phyloP scores from a whole-genome alignment of 2,329 filamentous ascomycete genomes.

The Hypoxylon sp. region DNA sequence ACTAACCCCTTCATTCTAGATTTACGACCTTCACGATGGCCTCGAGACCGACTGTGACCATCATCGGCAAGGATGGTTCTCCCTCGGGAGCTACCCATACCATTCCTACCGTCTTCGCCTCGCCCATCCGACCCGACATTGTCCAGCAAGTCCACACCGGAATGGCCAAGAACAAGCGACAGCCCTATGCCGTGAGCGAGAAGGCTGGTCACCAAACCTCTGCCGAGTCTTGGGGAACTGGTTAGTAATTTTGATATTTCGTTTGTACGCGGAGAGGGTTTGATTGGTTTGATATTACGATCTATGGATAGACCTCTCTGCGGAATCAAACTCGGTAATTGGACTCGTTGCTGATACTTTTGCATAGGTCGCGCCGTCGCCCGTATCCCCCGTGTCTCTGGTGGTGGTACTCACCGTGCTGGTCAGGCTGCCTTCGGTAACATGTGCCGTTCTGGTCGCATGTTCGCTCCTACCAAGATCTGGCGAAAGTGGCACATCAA shows the following conservation, averaged over 20 bases:
- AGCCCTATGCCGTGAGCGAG: conserved; percentile 99
- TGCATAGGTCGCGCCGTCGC: conserved; percentile 92
- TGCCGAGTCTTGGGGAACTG: conserved; percentile 99
- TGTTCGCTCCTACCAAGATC: conserved; percentile 99
- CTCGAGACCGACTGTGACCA: conserved; percentile 96
- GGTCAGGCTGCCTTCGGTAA: conserved; percentile 99
- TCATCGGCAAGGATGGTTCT: conserved; percentile 96
- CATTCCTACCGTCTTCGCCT: conserved; percentile 96
- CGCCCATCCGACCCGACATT: conserved; percentile 98
- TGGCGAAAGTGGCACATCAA: conserved; percentile 99
- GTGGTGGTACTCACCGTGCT: conserved; percentile 99
- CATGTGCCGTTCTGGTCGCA: conserved; percentile 99
- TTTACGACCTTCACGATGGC: conserved; percentile 76
- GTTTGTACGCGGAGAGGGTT: conserved; percentile 1
- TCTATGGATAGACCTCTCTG: background rate
- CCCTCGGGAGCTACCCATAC: conserved; percentile 90
- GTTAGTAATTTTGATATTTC: conserved; percentile 70
- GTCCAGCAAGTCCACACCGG: conserved; percentile 99
- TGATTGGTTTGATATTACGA: conserved; percentile 34
- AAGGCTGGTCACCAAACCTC: conserved; percentile 99
- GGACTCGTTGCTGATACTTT: conserved; percentile 34
- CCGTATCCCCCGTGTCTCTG: conserved; percentile 99
- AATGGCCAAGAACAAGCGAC: conserved; percentile 99
- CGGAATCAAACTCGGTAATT: background rate
- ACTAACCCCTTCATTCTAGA: conserved; percentile 42